Conservation (phyloP, 73 alveolate genomes). For the Halteria grandinella region DNA sequence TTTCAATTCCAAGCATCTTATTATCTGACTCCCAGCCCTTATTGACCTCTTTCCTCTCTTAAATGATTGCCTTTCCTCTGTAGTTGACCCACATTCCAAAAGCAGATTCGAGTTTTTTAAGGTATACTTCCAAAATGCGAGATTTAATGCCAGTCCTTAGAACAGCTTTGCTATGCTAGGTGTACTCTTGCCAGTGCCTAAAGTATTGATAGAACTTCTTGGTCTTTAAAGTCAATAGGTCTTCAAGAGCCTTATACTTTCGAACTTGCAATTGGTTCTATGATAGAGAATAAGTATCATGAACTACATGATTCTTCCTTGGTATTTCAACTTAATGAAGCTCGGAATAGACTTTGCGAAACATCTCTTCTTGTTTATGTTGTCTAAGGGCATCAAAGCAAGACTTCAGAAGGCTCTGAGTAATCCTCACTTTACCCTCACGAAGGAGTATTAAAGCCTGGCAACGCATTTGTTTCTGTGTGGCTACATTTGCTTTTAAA, state of each 20-base stretch:
- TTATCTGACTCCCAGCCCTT: not conserved
- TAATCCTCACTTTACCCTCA: not conserved
- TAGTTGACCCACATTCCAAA: slow-evolving; percentile 23
- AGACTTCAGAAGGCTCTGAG: not conserved
- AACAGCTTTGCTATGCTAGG: not conserved
- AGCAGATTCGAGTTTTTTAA: not conserved
- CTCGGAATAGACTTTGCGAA: not conserved
- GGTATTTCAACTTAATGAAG: slow-evolving; percentile 33
- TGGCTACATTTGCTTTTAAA: not conserved
- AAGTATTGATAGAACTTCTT: slow-evolving; percentile 12
- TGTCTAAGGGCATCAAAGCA: slow-evolving; percentile 32
- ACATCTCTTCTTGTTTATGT: slow-evolving; percentile 28
- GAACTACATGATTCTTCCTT: not conserved
- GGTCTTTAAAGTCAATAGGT: slow-evolving; percentile 1
- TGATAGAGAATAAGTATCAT: not conserved
- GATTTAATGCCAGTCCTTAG: not conserved
- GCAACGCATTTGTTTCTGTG: slow-evolving; percentile 19
- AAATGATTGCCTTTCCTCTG: slow-evolving; percentile 18
- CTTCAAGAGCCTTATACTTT: not conserved
- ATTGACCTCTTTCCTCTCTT: not conserved
- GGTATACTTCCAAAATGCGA: slow-evolving; percentile 2
- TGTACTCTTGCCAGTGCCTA: not conserved
- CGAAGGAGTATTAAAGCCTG: slow-evolving; percentile 15
- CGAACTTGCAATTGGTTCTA: not conserved
- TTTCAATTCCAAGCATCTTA: not conserved